Evolutionary conservation across 331 rosid species (phyloP), one percentile per base, ranked within the genome.

Genomic region (Acacia pycnantha): DNA sequence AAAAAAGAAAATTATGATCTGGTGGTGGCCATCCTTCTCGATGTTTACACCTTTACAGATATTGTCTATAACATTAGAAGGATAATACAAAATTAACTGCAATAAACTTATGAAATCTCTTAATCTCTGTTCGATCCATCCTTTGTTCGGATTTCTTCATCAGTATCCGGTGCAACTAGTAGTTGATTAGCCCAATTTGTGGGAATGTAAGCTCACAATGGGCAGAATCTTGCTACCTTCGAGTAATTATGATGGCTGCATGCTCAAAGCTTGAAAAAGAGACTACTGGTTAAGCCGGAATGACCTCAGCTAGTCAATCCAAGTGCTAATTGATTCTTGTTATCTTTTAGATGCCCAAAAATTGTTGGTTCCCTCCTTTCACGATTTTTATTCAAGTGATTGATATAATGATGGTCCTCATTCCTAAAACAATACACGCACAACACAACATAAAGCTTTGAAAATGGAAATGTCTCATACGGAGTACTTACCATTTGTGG

Each of bases 41-140:
- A 46, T 69, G 70, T 78, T 58, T 76, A 75, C 72, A 51, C 56
- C 79, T 48, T 69, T 70, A 44, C 35, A 59, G 74, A 71, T 54
- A 44, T 35, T 83, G 47, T 74, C 77, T 79, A 31, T 68, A 65
- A 44, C 77, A 66, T 59, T 70, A 64, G 87, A 82, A 72, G 78
- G 78, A 84, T 84, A 67, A 84, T 79, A 84, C 84, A 79, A 76
- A 87, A 71, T 54, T 58, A 71, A 79, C 70, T 84, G 86, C 88
- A 66, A 82, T 84, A 84, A 84, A 84, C 29, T 24, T 46, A 65
- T 76, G 62, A 74, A 50, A 79, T 74, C n/a, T 47, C 79, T 79
- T 18, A 62, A 33, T 73, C 48, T 31, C 64, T 47, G 21, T 26
- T 59, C 61, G 53, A 80, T 67, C 35, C 51, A 27, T 79, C 46